Conservation (phyloP, 2,329 filamentous ascomycete species). For the Magnaporthiopsis incrustans region DNA sequence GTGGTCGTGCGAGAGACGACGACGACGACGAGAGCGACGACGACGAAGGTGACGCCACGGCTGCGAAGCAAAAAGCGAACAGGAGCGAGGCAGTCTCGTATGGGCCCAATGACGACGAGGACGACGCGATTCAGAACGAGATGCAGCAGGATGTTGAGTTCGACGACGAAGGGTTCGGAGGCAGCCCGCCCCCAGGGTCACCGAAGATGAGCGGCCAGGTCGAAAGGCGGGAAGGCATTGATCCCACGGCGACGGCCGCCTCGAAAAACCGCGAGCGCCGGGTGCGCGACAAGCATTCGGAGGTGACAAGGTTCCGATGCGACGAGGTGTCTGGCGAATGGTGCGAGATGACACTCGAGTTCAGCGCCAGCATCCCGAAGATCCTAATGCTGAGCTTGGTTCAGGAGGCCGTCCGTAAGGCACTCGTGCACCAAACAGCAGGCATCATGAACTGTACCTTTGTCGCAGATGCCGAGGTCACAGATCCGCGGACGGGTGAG, state of each 20-base stretch:
- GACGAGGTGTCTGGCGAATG: conserved; percentile 65
- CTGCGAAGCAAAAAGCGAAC: conserved; percentile 66
- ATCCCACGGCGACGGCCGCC: conserved; percentile 21
- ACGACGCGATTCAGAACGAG: conserved; percentile 62
- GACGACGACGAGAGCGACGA: conserved; percentile 64
- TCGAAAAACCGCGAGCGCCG: conserved; percentile 50
- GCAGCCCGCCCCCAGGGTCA: conserved; percentile 34
- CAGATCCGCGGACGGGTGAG: conserved; percentile 38
- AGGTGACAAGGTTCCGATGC: conserved; percentile 72
- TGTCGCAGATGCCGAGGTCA: conserved; percentile 50
- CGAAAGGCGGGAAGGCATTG: conserved; percentile 26
- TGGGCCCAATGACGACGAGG: conserved; percentile 86
- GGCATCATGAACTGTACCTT: conserved; percentile 67
- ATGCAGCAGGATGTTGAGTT: conserved; percentile 53
- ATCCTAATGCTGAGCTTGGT: conserved; percentile 88
- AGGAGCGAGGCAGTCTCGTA: conserved; percentile 79
- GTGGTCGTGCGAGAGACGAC: conserved; percentile 38
- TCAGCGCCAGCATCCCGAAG: conserved; percentile 74
- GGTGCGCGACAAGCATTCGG: conserved; percentile 53
- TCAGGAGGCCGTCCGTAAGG: conserved; percentile 67
- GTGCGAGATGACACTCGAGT: conserved; percentile 78
- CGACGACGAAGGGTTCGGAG: conserved; percentile 45
- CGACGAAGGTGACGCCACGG: conserved; percentile 71
- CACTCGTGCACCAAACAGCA: conserved; percentile 80
- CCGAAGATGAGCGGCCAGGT: conserved; percentile 31